phyloP scores from a whole-genome alignment of 116 monocot species.

The Thalassia testudinum region DNA sequence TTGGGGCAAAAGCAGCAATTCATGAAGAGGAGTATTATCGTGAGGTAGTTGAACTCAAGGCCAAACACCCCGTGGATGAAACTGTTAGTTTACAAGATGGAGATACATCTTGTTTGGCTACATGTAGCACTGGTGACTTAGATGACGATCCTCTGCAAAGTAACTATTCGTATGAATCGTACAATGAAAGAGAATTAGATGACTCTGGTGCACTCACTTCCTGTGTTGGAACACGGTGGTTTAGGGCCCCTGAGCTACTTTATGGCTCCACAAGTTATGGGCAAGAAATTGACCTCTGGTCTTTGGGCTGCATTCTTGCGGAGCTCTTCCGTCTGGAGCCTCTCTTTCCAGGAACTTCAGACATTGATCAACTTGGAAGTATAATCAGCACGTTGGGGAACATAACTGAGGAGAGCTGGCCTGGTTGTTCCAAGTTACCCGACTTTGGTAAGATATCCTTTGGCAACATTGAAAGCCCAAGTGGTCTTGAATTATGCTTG shows the following conservation, averaged over 20 bases:
- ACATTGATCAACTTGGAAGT: constrained; percentile 69
- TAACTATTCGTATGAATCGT: constrained; percentile 26
- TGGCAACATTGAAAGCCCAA: constrained; percentile 44
- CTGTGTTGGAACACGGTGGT: constrained; percentile 89
- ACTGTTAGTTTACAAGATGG: constrained; percentile 40
- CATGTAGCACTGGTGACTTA: constrained; percentile 63
- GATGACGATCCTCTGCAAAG: constrained; percentile 53
- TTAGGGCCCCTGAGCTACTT: constrained; percentile 76
- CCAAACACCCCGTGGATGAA: constrained; percentile 27
- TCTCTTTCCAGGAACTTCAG: constrained; percentile 76
- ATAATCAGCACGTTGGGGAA: constrained; percentile 65
- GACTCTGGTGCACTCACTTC: constrained; percentile 53
- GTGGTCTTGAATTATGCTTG: constrained; percentile 45
- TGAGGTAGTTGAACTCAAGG: constrained; percentile 35
- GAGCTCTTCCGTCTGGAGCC: constrained; percentile 57
- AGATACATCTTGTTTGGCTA: constrained; percentile 68
- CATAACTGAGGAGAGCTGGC: constrained; percentile 47
- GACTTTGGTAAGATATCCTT: constrained; percentile 73
- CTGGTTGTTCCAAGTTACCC: constrained; percentile 64
- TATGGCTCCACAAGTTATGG: constrained; percentile 74
- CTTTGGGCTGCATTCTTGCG: constrained; percentile 72
- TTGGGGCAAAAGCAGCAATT: constrained; percentile 9
- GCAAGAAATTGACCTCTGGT: constrained; percentile 67
- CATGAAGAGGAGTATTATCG: constrained; percentile 37
- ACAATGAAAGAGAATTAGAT: constrained; percentile 12